Evolutionary conservation across 2,329 filamentous ascomycete genomes (phyloP).

Genomic region (Colletotrichum orbiculare): DNA sequence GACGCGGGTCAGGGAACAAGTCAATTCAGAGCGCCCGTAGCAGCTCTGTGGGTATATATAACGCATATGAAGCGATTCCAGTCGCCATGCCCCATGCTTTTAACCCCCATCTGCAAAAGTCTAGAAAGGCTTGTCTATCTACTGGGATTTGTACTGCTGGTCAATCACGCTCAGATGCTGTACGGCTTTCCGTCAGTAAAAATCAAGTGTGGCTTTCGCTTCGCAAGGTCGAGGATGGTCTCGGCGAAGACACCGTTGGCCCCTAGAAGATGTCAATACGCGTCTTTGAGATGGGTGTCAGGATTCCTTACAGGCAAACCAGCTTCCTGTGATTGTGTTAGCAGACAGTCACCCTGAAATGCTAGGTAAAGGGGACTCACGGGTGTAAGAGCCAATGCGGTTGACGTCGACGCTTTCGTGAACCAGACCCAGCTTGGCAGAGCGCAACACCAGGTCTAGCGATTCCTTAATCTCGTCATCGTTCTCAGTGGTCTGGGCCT

Average conservation of each 20-base stretch:
- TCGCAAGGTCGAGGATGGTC: slow-evolving; percentile 89
- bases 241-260: slow-evolving; percentile 96
- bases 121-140: background rate
- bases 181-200: slow-evolving; percentile 75
- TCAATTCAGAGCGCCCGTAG: background rate
- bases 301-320: slow-evolving; percentile 79
- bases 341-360: background rate
- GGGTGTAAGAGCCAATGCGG: slow-evolving; percentile 72
- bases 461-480: slow-evolving; percentile 84
- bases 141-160: background rate
- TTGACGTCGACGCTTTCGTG: slow-evolving; percentile 95
- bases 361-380: slow-evolving; percentile 54
- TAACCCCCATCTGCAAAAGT: background rate
- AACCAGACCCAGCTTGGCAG: slow-evolving; percentile 81
- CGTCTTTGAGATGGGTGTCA: background rate
- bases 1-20: background rate
- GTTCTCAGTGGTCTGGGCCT: slow-evolving; percentile 87
- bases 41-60: slow-evolving; percentile 27
- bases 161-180: slow-evolving; percentile 50
- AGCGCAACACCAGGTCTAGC: slow-evolving; percentile 78
- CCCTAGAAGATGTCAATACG: slow-evolving; percentile 56
- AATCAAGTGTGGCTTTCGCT: slow-evolving; percentile 87
- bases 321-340: slow-evolving; percentile 67
- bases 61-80: slow-evolving; percentile 23
- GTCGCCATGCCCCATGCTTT: slow-evolving; percentile 15